Evolutionary conservation across 108 stramenopile species (phyloP), one percentile per base, ranked within the genome.

Genomic region (Cyclotella choctawhatcheeana): DNA sequence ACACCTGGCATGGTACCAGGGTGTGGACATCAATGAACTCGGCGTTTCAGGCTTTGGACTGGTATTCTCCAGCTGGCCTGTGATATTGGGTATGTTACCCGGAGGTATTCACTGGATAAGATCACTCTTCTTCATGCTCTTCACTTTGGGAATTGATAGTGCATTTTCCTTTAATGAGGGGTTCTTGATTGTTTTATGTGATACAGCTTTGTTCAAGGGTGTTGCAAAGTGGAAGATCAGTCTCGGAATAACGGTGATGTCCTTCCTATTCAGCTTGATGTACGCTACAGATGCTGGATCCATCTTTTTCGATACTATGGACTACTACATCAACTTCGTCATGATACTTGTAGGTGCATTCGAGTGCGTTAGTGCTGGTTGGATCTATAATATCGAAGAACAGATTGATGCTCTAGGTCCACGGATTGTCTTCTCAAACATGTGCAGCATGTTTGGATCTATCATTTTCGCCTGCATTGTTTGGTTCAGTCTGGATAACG

Each of bases 261-360:
- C 73, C 1, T 85, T 54, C n/a, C 40, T 82, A 29, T 44, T 76
- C 52, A 66, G 70, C 8, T 40, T 80, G 18, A 68, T 88, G 10
- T 88, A 84, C 35, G 78, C 78, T 24, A 86, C 88, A 1, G 89
- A 90, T 66, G 83, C 83, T 66, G 86, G 86, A 24, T 33, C 43
- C 10, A 60, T 53, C 64, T 83, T 87, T 47, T 74, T 90, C 18
- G 89, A 90, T 32, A 48, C 56, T 0, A 74, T 87, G 40, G 89
- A 90, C 48, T 85, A 84, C 51, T 90, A 88, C 64, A 84, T 88
- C 67, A 85, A 86, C 58, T 85, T 84, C 50, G 75, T 90, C 44
- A 79, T 87, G 66, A 71, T 89, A 17, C 62, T 90, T 17, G 74
- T 86, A 24, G 89, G 89, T 29, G 83, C 82, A 43, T 69, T 80